These are phyloP conservation scores for Pythium myriotylum DNA, from an alignment of 352 stramenopile genomes.

Conservation along the genomic window DNA sequence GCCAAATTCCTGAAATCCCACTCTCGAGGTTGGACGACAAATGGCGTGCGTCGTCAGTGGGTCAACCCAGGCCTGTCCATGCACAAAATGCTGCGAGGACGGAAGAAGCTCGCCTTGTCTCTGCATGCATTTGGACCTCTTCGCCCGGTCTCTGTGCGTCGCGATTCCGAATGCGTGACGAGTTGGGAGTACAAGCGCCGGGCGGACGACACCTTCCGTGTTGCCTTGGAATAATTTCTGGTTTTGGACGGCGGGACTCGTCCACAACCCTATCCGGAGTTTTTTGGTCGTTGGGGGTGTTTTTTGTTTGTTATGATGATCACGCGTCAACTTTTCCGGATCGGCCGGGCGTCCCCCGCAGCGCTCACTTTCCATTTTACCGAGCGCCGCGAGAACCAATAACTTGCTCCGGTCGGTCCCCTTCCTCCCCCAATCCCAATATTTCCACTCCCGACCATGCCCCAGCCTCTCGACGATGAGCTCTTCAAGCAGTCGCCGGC, in stretches of 20 bases:
- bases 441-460: not conserved
- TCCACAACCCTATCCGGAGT: not conserved
- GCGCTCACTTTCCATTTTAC: conserved; percentile 7
- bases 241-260: not conserved
- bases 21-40: not conserved
- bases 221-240: not conserved
- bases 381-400: conserved; percentile 7
- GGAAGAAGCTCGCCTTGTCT: not conserved
- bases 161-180: not conserved
- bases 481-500: conserved; percentile 15
- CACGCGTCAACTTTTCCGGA: too few relatives aligned
- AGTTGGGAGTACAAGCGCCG: not conserved
- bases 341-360: too few relatives aligned
- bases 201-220: not conserved
- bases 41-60: conserved; percentile 15
- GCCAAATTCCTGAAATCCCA: conserved; percentile 18
- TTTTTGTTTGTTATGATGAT: too few relatives aligned
- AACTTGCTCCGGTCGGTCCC: not conserved
- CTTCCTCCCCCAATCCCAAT: not conserved
- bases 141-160: not conserved
- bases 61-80: conserved; percentile 1
- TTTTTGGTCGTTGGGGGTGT: too few relatives aligned
- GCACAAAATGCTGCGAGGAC: not conserved
- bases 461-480: conserved; percentile 12
- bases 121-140: not conserved